A percentile compares a stretch with the other conserved stretches of the same genome.
Evolutionary conservation across 345 rosid genomes (phyloP).

Genomic region (Toxicodendron radicans): DNA sequence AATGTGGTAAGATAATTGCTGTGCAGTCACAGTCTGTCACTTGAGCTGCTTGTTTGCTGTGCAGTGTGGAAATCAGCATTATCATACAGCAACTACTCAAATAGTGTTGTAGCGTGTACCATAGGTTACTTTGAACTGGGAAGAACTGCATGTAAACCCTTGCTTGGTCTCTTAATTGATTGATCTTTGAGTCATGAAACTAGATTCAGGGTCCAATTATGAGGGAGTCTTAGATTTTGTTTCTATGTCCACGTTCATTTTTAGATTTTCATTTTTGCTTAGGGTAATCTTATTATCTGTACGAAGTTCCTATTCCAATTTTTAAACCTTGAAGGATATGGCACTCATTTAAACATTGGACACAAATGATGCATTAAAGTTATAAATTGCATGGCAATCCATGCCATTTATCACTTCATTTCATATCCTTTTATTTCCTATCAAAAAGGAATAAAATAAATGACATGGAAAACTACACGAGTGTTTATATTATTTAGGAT

Average conservation of each 20-base stretch:
- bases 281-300: neutral
- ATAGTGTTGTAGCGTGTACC: neutral
- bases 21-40: neutral
- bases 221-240: conserved; percentile 2
- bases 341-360: no score
- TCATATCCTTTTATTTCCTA: no score
- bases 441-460: no score
- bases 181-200: neutral
- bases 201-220: neutral
- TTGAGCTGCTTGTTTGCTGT: neutral
- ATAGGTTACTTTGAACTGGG: neutral
- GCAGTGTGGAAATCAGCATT: neutral
- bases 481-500: no score
- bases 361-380: no score
- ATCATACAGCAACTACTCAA: neutral
- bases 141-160: neutral
- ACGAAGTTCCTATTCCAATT: no score
- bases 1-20: no score
- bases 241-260: neutral
- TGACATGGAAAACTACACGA: no score
- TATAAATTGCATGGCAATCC: no score
- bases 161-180: neutral
- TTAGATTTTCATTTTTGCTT: neutral
- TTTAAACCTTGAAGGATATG: no score
- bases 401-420: no score